These are phyloP conservation scores for Microdochium nivale DNA, from an alignment of 2,329 filamentous ascomycete genomes.

Conservation along the genomic window DNA sequence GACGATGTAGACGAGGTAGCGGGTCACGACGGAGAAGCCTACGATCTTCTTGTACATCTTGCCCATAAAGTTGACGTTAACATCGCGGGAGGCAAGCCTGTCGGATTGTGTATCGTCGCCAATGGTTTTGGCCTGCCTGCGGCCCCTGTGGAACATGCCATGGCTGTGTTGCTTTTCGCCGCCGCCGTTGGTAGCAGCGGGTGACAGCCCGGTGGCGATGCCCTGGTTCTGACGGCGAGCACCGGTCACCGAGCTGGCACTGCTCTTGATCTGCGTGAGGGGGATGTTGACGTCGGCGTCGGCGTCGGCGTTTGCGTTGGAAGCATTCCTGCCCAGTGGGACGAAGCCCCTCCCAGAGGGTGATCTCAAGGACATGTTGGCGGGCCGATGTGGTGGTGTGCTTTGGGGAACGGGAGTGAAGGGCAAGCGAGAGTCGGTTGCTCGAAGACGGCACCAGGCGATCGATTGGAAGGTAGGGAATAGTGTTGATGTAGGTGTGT, in stretches of 20 bases:
- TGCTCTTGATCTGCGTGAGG: conserved; percentile 46
- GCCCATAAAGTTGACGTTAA: conserved; percentile 56
- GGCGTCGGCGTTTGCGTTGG: too few relatives aligned
- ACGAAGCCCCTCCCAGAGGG: conserved; percentile 12
- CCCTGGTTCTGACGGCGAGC: conserved; percentile 37
- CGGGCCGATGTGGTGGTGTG: too few relatives aligned
- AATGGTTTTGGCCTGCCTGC: conserved; percentile 36
- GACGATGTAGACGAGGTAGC: conserved; percentile 60
- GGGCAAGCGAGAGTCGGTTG: neutral
- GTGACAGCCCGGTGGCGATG: conserved; percentile 20
- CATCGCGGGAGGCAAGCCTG: conserved; percentile 39
- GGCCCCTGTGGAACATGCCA: conserved; percentile 35
- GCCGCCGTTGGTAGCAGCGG: conserved; percentile 20
- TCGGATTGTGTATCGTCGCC: conserved; percentile 29
- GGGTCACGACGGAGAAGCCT: conserved; percentile 52
- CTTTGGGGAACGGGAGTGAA: too few relatives aligned
- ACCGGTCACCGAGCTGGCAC: conserved; percentile 40
- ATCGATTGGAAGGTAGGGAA: neutral
- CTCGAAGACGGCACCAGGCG: neutral
- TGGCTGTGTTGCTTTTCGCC: conserved; percentile 30
- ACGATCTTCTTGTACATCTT: conserved; percentile 57
- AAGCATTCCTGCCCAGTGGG: neutral
- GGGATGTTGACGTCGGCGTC: conserved; percentile 37
- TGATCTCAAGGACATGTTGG: neutral
- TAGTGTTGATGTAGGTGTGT: neutral